Conservation (phyloP, 1,284 basidiomycete genomes). For the Trametes versicolor region DNA sequence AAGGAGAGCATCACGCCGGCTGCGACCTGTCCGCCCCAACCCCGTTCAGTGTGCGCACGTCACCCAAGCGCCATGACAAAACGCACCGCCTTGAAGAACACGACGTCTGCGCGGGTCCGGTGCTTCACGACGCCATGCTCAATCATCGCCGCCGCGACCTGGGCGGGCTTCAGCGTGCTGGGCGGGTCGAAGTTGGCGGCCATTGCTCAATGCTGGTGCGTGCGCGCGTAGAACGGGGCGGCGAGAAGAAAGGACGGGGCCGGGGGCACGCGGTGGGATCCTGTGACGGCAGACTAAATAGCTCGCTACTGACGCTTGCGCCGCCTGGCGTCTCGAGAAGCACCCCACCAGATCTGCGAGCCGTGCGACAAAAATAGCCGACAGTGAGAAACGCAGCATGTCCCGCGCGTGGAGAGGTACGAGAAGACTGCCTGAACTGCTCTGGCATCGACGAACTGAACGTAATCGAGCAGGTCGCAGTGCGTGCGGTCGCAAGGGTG, state of each 20-base stretch:
- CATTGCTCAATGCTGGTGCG: constrained; percentile 26
- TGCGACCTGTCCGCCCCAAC: constrained; percentile 55
- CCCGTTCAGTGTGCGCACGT: not conserved
- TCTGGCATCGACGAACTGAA: not conserved
- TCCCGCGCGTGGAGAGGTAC: constrained; percentile 2
- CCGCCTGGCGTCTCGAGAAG: constrained; percentile 20
- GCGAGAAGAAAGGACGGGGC: constrained; percentile 8
- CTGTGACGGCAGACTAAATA: constrained; percentile 25
- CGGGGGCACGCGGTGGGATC: constrained; percentile 18
- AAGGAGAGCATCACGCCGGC: constrained; percentile 79
- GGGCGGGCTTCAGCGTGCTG: constrained; percentile 67
- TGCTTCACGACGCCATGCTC: constrained; percentile 69
- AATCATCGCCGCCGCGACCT: constrained; percentile 68
- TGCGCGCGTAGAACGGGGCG: constrained; percentile 1
- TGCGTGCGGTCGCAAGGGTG: too few relatives aligned
- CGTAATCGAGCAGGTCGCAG: constrained; percentile 1
- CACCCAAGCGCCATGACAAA: not conserved
- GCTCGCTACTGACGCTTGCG: constrained; percentile 17
- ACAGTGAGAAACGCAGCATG: constrained; percentile 13
- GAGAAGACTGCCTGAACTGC: constrained; percentile 6
- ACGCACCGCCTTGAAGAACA: constrained; percentile 75
- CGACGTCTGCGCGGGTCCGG: constrained; percentile 63
- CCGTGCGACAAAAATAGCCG: constrained; percentile 21
- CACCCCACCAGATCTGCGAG: constrained; percentile 4
- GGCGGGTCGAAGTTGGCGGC: constrained; percentile 43